phyloP scores from a whole-genome alignment of 768 basidiomycete species.

The Suillus bovinus region DNA sequence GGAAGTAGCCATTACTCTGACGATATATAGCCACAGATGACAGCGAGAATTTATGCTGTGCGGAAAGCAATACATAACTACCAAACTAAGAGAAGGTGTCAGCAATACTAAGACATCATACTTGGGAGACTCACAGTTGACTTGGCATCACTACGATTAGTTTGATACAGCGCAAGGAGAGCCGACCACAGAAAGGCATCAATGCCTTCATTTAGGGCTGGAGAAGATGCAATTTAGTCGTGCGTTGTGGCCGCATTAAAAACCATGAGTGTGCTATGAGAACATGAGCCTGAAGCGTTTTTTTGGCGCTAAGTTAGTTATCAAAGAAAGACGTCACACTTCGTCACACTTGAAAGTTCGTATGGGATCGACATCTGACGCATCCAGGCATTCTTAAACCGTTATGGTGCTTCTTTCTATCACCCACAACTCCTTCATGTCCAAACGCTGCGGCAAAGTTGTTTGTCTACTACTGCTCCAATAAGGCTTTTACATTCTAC shows the following conservation, averaged over 20 bases:
- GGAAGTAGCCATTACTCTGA: constrained; percentile 53
- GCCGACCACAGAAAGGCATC: constrained; percentile 67
- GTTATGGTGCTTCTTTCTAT: no score
- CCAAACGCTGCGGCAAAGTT: no score
- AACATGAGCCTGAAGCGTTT: constrained; percentile 31
- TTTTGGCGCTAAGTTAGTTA: no score
- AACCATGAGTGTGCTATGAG: constrained; percentile 73
- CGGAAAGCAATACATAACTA: constrained; percentile 69
- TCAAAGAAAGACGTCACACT: no score
- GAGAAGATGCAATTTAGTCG: constrained; percentile 68
- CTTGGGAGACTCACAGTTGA: constrained; percentile 46
- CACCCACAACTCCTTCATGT: no score
- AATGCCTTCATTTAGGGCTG: constrained; percentile 64
- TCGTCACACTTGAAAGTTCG: no score
- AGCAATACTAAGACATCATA: background rate
- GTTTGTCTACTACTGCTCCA: no score
- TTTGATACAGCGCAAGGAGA: constrained; percentile 57
- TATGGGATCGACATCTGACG: no score
- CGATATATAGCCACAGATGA: constrained; percentile 53
- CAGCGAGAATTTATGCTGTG: constrained; percentile 63
- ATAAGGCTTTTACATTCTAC: no score
- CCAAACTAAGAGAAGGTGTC: constrained; percentile 49
- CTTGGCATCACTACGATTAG: constrained; percentile 44
- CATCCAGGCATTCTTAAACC: no score
- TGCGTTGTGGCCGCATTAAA: constrained; percentile 83